phyloP scores from a whole-genome alignment of 305 asterid species.

The Fraxinus xanthoxyloides region DNA sequence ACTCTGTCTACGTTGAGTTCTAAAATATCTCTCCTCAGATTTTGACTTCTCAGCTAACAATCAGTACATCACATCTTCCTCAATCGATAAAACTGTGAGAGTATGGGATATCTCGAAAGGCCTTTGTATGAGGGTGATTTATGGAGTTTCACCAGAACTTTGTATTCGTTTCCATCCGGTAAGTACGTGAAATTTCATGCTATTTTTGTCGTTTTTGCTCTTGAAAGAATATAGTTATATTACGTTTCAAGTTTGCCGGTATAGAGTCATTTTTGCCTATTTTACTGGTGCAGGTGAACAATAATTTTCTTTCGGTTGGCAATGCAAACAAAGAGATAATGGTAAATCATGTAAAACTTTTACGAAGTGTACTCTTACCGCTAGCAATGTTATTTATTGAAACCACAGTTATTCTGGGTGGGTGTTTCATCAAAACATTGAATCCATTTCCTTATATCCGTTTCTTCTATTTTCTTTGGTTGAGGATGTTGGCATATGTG shows the following conservation, averaged over 20 bases:
- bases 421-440: not conserved
- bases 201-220: conserved; percentile 6
- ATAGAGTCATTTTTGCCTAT: conserved; percentile 1
- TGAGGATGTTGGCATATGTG: not conserved
- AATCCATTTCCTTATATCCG: not conserved
- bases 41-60: conserved; percentile 95
- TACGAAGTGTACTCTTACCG: conserved; percentile 6
- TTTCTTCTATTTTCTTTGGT: not conserved
- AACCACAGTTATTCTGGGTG: not conserved
- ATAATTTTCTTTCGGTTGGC: conserved; percentile 90
- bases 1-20: conserved; percentile 15
- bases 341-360: conserved; percentile 41
- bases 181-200: conserved; percentile 32
- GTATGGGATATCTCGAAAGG: conserved; percentile 94
- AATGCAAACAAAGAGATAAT: conserved; percentile 79
- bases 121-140: conserved; percentile 88
- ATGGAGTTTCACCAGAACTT: conserved; percentile 78
- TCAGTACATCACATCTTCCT: conserved; percentile 89
- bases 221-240: not conserved
- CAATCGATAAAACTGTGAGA: conserved; percentile 85
- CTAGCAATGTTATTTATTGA: not conserved
- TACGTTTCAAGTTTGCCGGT: not conserved
- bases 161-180: conserved; percentile 98
- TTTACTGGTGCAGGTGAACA: conserved; percentile 64
- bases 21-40: conserved; percentile 49